phyloP scores from a whole-genome alignment of 345 rosid species.

The Eucalyptus camaldulensis region DNA sequence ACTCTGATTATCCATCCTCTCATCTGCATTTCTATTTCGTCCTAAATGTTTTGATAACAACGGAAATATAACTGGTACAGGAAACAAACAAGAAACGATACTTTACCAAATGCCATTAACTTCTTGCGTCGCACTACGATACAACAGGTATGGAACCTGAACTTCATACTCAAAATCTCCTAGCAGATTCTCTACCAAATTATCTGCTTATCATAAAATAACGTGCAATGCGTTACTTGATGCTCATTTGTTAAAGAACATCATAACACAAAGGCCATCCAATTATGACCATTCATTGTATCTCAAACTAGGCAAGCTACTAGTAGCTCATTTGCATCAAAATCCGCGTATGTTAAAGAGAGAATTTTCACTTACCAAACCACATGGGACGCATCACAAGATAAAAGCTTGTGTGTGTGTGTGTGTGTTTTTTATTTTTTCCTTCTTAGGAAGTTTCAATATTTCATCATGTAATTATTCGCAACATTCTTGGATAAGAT shows the following conservation, averaged over 20 bases:
- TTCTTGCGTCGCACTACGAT: too few relatives aligned
- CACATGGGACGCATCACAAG: not conserved
- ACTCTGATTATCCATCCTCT: not conserved
- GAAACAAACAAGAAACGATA: not conserved
- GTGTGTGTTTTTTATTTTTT: too few relatives aligned
- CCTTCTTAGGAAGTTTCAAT: not conserved
- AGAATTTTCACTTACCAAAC: not conserved
- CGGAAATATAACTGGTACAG: not conserved
- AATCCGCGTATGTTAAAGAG: not conserved
- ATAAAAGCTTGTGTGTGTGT: not conserved
- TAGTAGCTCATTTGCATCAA: not conserved
- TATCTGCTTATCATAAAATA: conserved; percentile 13
- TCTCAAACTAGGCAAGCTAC: not conserved
- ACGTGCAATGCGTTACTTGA: not conserved
- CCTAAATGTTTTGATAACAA: not conserved
- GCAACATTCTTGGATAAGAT: not conserved
- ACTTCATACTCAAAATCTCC: too few relatives aligned
- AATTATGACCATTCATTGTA: not conserved
- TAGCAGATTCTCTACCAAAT: conserved; percentile 8
- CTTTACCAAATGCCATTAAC: not conserved
- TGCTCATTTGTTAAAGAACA: not conserved
- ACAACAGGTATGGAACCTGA: too few relatives aligned
- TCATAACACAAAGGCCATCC: not conserved
- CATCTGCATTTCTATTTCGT: not conserved
- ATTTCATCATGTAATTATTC: not conserved